Conservation (phyloP, 371 early-diverging fungal genomes). For the Mucor saturninus region DNA sequence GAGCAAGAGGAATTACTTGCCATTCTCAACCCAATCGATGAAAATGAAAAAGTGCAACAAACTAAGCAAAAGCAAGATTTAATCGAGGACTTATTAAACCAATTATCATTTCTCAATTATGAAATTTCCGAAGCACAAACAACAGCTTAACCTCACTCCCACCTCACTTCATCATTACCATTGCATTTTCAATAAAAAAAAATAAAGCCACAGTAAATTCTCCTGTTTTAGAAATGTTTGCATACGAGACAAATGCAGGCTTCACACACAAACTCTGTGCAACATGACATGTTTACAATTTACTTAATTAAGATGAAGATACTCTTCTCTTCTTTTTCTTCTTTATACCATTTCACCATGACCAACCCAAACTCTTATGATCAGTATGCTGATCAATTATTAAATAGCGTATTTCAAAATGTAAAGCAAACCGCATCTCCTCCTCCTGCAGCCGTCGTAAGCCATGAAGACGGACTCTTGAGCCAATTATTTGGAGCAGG, state of each 20-base stretch:
- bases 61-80: neutral
- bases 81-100: neutral
- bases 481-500: constrained; percentile 6
- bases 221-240: constrained; percentile 1
- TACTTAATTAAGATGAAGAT: constrained; percentile 6
- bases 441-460: neutral
- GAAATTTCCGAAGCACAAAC: neutral
- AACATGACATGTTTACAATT: constrained; percentile 11
- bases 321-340: neutral
- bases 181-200: too few species aligned
- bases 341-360: neutral
- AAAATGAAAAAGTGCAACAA: neutral
- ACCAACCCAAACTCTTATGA: constrained; percentile 8
- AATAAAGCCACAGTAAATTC: too few species aligned
- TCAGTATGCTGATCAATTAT: constrained; percentile 23
- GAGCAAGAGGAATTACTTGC: neutral
- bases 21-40: neutral
- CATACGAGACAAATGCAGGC: neutral
- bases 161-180: neutral
- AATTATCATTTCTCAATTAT: constrained; percentile 2
- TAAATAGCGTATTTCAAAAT: constrained; percentile 23
- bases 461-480: constrained; percentile 7
- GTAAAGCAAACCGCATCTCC: constrained; percentile 11
- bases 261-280: neutral
- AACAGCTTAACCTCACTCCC: neutral